Evolutionary conservation across 768 basidiomycete species (phyloP).

Genomic region (Pleurotus sapidus): DNA sequence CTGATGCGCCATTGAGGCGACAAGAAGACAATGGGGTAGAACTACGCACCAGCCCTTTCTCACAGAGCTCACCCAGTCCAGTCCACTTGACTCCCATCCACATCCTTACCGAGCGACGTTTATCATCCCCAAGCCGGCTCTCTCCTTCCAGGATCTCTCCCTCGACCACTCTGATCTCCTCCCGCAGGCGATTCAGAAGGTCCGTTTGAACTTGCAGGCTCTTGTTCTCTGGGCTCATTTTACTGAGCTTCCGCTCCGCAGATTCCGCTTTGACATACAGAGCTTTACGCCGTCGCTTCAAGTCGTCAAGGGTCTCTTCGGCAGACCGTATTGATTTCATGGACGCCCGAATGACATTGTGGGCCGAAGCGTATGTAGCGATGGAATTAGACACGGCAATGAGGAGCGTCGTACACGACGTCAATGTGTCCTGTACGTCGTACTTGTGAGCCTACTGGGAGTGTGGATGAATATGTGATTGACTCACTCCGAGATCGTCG

Average conservation of each 20-base stretch:
- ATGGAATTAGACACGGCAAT: slow-evolving; percentile 66
- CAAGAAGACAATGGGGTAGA: neutral
- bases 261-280: slow-evolving; percentile 71
- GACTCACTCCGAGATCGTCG: no score
- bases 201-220: no score
- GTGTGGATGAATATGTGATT: slow-evolving; percentile 1
- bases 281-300: slow-evolving; percentile 66
- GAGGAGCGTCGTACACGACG: slow-evolving; percentile 66
- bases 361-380: slow-evolving; percentile 66
- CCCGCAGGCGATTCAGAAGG: no score
- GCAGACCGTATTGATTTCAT: slow-evolving; percentile 82
- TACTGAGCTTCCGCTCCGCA: slow-evolving; percentile 83
- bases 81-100: no score
- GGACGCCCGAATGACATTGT: slow-evolving; percentile 64
- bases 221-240: no score
- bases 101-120: no score
- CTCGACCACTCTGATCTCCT: no score
- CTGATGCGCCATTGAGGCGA: slow-evolving; percentile 21
- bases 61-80: no score
- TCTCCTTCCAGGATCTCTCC: no score
- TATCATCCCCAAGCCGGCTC: no score
- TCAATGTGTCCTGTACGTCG: slow-evolving; percentile 52
- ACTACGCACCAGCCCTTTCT: no score
- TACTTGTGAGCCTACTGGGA: neutral
- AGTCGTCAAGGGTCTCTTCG: slow-evolving; percentile 80